A percentile compares a stretch with the other conserved stretches of the same genome.
Evolutionary conservation across 208 protist genomes (phyloP).

Genomic region (Acanthamoeba culbertsoni): DNA sequence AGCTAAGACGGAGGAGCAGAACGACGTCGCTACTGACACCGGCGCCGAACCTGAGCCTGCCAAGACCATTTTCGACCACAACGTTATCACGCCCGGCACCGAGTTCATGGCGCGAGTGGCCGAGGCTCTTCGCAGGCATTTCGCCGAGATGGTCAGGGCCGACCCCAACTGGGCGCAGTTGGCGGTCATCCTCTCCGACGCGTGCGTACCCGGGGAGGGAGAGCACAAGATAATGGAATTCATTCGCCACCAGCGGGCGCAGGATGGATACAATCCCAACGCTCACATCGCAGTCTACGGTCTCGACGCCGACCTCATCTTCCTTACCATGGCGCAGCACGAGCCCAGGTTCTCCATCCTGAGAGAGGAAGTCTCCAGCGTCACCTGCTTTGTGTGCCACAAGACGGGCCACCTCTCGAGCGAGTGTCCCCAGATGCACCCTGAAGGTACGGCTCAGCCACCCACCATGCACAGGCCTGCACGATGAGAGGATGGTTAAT

Average conservation of each 20-base stretch:
- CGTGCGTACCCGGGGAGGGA: slow-evolving; percentile 97
- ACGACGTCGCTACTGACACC: not conserved
- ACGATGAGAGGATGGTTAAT: not conserved
- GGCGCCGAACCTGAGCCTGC: not conserved
- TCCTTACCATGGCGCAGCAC: slow-evolving; percentile 85
- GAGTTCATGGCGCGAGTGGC: slow-evolving; percentile 96
- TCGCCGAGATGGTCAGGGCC: slow-evolving; percentile 92
- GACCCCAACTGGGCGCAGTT: slow-evolving; percentile 89
- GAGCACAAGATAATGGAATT: slow-evolving; percentile 91
- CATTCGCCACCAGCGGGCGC: slow-evolving; percentile 79
- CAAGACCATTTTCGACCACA: slow-evolving; percentile 93
- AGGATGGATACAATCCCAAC: slow-evolving; percentile 93
- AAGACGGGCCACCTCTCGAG: slow-evolving; percentile 9
- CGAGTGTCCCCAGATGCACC: slow-evolving; percentile 1
- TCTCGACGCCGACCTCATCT: slow-evolving; percentile 91
- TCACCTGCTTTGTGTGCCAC: slow-evolving; percentile 37
- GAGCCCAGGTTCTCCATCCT: slow-evolving; percentile 85
- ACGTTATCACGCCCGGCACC: slow-evolving; percentile 99
- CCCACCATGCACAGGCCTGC: not conserved
- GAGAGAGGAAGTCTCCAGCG: slow-evolving; percentile 78
- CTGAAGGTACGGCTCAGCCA: not conserved
- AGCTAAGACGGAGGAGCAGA: not conserved
- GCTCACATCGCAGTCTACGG: slow-evolving; percentile 97
- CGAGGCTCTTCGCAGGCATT: slow-evolving; percentile 92
- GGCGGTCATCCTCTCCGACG: slow-evolving; percentile 95